A percentile compares a stretch with the other conserved stretches of the same genome.
These are phyloP conservation scores for Pseudoperonospora humuli DNA, from an alignment of 352 stramenopile species.

Conservation along the genomic window DNA sequence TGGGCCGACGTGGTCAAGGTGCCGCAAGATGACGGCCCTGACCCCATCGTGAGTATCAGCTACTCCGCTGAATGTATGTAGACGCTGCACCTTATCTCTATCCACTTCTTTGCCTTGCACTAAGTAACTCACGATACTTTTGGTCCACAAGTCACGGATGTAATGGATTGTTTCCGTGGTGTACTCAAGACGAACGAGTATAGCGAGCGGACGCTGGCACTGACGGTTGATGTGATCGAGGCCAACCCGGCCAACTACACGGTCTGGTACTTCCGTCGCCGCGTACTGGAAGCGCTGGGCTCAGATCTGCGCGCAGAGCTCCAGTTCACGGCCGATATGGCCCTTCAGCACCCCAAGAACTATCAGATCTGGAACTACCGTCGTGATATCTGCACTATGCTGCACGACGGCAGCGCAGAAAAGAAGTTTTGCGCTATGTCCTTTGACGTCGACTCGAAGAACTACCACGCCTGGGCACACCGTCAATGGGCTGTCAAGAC, in stretches of 20 bases:
- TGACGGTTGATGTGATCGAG: slow-evolving; percentile 91
- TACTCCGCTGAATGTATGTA: slow-evolving; percentile 67
- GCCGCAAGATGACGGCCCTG: slow-evolving; percentile 73
- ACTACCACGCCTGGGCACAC: slow-evolving; percentile 98
- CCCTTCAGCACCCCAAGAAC: slow-evolving; percentile 95
- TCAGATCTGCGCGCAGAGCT: slow-evolving; percentile 60
- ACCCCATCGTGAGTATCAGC: slow-evolving; percentile 70
- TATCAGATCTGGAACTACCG: slow-evolving; percentile 99
- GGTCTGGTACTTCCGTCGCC: slow-evolving; percentile 93
- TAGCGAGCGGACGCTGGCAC: slow-evolving; percentile 82
- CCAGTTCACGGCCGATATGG: slow-evolving; percentile 76
- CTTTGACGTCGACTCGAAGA: slow-evolving; percentile 95
- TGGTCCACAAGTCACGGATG: slow-evolving; percentile 45
- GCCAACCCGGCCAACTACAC: slow-evolving; percentile 98
- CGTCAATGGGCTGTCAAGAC: slow-evolving; percentile 91
- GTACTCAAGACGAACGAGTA: slow-evolving; percentile 88
- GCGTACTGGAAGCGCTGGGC: slow-evolving; percentile 80
- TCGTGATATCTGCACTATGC: slow-evolving; percentile 85
- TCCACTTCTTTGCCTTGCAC: not conserved
- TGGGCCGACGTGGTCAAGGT: slow-evolving; percentile 83
- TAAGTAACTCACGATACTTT: not conserved
- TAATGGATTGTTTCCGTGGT: slow-evolving; percentile 94
- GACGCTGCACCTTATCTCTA: not conserved
- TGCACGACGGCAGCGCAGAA: slow-evolving; percentile 81
- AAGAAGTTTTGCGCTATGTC: slow-evolving; percentile 89